Evolutionary conservation across 345 rosid species (phyloP).

Genomic region (Lepidium aucheri): DNA sequence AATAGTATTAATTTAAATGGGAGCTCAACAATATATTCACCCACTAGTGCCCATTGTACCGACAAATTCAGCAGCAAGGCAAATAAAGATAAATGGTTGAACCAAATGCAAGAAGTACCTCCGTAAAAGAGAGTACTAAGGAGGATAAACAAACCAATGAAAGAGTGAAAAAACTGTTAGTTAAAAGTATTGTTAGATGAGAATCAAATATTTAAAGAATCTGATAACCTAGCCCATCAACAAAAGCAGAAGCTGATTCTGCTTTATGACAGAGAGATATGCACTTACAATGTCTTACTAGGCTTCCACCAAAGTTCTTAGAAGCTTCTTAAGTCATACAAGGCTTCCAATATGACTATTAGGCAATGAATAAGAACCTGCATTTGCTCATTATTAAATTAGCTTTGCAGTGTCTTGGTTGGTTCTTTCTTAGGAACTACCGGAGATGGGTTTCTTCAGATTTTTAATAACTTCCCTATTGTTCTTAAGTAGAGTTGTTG

Average conservation of each 20-base stretch:
- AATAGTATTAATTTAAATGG: too few species aligned
- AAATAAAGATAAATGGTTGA: conserved; percentile 5
- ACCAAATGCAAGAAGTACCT: conserved; percentile 15
- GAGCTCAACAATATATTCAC: too few species aligned
- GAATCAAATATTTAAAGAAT: conserved; percentile 11
- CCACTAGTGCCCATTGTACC: neutral
- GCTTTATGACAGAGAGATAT: conserved; percentile 1
- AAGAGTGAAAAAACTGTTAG: neutral
- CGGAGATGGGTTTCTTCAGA: neutral
- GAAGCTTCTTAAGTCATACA: too few species aligned
- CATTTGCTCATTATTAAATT: too few species aligned
- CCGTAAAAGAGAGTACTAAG: conserved; percentile 14
- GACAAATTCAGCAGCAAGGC: neutral
- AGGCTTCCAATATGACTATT: neutral
- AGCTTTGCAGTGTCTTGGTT: too few species aligned
- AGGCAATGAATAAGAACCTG: neutral
- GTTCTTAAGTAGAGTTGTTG: too few species aligned
- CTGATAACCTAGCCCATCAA: conserved; percentile 21
- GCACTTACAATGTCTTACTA: conserved; percentile 6
- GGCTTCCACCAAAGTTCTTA: too few species aligned
- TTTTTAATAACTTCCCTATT: neutral
- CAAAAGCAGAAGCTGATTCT: conserved; percentile 7
- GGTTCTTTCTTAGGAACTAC: too few species aligned
- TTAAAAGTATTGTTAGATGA: neutral
- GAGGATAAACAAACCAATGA: conserved; percentile 22